These are phyloP conservation scores for Actinidia polygama DNA, from an alignment of 179 eudicot species.

Conservation along the genomic window DNA sequence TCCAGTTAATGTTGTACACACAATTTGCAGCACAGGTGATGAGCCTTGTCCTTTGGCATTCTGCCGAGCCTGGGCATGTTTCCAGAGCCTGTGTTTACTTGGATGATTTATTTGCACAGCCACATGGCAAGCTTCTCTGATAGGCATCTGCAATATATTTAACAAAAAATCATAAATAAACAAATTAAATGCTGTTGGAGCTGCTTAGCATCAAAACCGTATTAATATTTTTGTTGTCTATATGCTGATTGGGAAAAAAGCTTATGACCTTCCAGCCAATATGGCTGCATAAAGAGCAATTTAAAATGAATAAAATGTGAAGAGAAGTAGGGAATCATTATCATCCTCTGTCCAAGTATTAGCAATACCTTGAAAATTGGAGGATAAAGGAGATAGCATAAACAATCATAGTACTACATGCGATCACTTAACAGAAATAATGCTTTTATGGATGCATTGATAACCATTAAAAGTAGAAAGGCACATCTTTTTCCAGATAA, in stretches of 20 bases:
- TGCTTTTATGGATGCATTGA: background rate
- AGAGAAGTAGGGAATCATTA: background rate
- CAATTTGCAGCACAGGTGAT: constrained; percentile 94
- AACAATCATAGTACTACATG: background rate
- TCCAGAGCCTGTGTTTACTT: constrained; percentile 87
- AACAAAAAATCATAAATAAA: background rate
- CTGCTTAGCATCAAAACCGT: background rate
- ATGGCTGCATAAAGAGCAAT: background rate
- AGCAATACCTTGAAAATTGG: background rate
- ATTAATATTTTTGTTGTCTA: background rate
- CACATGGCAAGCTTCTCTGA: constrained; percentile 95
- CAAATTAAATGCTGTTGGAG: background rate
- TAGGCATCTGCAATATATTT: constrained; percentile 75
- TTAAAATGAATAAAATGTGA: background rate
- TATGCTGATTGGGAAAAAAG: background rate
- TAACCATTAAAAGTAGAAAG: background rate
- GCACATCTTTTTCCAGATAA: background rate
- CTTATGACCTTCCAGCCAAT: background rate
- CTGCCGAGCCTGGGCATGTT: constrained; percentile 93
- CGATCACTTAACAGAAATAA: background rate
- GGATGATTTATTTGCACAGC: constrained; percentile 90
- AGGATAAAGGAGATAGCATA: background rate
- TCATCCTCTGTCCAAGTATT: background rate
- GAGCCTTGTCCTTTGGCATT: constrained; percentile 76
- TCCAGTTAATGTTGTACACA: constrained; percentile 35